A percentile compares a stretch with the other conserved stretches of the same genome.
These are phyloP conservation scores for Selaginella tamariscina DNA, from an alignment of 75 land plant genomes.

Conservation along the genomic window DNA sequence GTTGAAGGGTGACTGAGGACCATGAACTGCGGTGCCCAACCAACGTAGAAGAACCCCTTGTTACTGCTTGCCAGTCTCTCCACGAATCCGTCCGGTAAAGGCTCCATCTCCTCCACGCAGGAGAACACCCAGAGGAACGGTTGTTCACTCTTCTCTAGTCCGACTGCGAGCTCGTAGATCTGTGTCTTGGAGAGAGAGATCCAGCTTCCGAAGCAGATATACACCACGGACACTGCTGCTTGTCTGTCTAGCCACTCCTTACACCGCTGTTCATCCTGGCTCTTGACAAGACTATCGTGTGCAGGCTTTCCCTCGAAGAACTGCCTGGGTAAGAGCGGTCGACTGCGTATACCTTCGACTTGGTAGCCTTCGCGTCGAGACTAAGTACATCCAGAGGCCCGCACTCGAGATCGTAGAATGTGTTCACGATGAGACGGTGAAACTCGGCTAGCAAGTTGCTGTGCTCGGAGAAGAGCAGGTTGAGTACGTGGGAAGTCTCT, in stretches of 20 bases:
- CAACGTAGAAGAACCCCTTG: constrained; percentile 2
- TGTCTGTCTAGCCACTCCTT: constrained; percentile 10
- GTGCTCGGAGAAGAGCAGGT: neutral
- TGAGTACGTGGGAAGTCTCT: neutral
- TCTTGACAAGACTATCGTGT: neutral
- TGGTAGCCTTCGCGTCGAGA: neutral
- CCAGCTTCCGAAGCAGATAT: constrained; percentile 11
- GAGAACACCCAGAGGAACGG: constrained; percentile 7
- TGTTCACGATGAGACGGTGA: constrained; percentile 6
- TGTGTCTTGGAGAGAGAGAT: neutral
- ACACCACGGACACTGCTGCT: neutral
- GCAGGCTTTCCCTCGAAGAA: neutral
- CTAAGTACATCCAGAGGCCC: neutral
- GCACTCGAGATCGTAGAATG: neutral
- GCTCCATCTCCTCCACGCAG: neutral
- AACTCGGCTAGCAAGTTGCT: neutral
- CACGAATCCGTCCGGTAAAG: constrained; percentile 5
- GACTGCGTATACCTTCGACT: constrained; percentile 1
- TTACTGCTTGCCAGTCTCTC: neutral
- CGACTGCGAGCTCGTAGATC: constrained; percentile 6
- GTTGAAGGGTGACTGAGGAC: neutral
- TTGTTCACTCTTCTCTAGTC: constrained; percentile 1
- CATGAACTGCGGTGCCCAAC: constrained; percentile 3
- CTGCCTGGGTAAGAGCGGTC: neutral
- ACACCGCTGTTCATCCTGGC: neutral